Conservation (phyloP, 2,329 filamentous ascomycete genomes). For the Helicocarpus griseus region DNA sequence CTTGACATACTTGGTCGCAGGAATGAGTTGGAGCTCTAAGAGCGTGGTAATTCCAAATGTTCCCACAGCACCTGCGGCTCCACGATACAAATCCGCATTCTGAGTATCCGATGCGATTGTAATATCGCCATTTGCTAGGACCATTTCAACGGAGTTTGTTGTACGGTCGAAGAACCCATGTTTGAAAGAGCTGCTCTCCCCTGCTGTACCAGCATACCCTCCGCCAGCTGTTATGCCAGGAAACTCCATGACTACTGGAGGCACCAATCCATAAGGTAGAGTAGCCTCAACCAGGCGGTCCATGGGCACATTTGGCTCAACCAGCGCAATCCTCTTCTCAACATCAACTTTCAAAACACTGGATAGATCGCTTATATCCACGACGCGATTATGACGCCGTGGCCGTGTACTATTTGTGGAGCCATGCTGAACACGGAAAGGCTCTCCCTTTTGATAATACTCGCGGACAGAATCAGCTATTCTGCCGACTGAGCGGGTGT, state of each 20-base stretch:
- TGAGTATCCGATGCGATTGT: slow-evolving; percentile 39
- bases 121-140: slow-evolving; percentile 50
- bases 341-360: slow-evolving; percentile 54
- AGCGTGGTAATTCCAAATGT: slow-evolving; percentile 53
- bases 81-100: slow-evolving; percentile 48
- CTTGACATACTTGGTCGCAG: slow-evolving; percentile 48
- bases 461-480: slow-evolving; percentile 37
- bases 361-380: slow-evolving; percentile 18
- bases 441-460: slow-evolving; percentile 43
- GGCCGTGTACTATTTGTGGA: slow-evolving; percentile 66
- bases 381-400: slow-evolving; percentile 29
- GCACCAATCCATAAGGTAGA: slow-evolving; percentile 46
- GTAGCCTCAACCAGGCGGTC: slow-evolving; percentile 52
- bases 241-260: slow-evolving; percentile 61
- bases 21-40: slow-evolving; percentile 48
- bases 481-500: slow-evolving; percentile 35
- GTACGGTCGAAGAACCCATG: slow-evolving; percentile 58
- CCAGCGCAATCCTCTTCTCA: slow-evolving; percentile 46
- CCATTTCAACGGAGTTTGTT: slow-evolving; percentile 53
- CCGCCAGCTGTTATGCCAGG: slow-evolving; percentile 61
- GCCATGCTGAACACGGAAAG: slow-evolving; percentile 69
- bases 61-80: slow-evolving; percentile 50
- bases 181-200: slow-evolving; percentile 57
- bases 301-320: slow-evolving; percentile 63
- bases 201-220: slow-evolving; percentile 56